Evolutionary conservation across 1,139 yeast species (phyloP), one percentile per base, ranked within the genome.

Genomic region (Pichia cactophila): DNA sequence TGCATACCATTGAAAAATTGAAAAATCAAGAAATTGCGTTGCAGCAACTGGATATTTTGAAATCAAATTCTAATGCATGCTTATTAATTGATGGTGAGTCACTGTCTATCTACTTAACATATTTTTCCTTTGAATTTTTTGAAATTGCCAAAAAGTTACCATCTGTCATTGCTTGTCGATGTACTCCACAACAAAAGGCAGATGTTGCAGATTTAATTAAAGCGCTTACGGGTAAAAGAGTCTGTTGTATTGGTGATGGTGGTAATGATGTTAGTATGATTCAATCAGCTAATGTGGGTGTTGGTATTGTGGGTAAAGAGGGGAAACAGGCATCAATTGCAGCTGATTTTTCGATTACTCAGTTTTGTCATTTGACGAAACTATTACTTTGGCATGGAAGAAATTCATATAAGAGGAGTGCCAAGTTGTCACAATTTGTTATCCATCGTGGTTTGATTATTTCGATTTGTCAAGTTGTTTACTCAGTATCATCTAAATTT

Each of bases 181-280:
- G 99, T 67, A 84, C 97, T 0, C 99, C 99, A 1, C 98, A 94
- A 65, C 99, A 94, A 62, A 94, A 94, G 66, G 98, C 98, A 0
- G 97, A 94, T 63, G 87, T 94, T 47, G 97, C 98, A 0, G 62
- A 78, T 26, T 71, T 83, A 56, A 94, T 94, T 56, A 78, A 90
- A 57, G 78, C 78, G 52, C 69, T 78, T 36, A 92, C 98, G 0
- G 86, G 88, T 7, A 88, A 87, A 62, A 72, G 98, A 48, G 97
- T 90, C 3, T 90, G 97, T 59, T 92, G 98, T 64, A 94, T 94
- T 59, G 99, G 99, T 47, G 99, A 94, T 67, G 99, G 99, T 57
- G 99, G 99, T 59, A 94, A 94, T 62, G 99, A 94, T 67, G 99
- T 94, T 38, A 86, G 95, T 60, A 94, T 94, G 99, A 94, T 94